Evolutionary conservation across 2,329 filamentous ascomycete genomes (phyloP), one percentile per base, ranked within the genome.

Genomic region (Dactylellina drechsleri): DNA sequence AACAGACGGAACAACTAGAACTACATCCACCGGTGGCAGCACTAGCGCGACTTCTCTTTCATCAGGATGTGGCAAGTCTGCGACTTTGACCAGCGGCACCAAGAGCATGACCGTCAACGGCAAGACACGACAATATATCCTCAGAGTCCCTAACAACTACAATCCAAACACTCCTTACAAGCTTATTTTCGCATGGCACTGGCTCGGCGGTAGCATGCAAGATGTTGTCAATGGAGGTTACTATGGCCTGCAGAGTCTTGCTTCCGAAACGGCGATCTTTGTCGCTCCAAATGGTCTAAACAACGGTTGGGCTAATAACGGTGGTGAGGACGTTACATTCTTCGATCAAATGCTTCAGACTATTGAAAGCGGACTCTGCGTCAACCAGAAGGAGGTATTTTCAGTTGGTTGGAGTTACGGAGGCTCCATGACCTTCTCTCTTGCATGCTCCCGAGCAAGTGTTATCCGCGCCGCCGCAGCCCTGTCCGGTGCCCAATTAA

Each of bases 391-490:
- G 50, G 80, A 82, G 61, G 80, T 82, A 66, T 85, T 84, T 78
- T 80, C 83, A 26, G 83, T 83, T 0, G 83, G 83, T n/a, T 85
- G 83, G 79, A 83, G 82, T 72, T 84, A 83, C 77, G 83, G 84
- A 43, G 83, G 80, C 47, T 81, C 82, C 52, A 84, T 85, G 82
- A 81, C 80, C 2, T 83, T 81, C 77, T 79, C 81, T 0, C 77
- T 84, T 13, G 83, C 84, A 2, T 85, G 83, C 77, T 81, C 83
- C 1, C 81, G 81, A 15, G 80, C 83, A 2, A 77, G 79, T 16
- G 79, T 79, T 57, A 82, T 84, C 78, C 81, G 82, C 40, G 84
- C 82, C 49, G 81, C 85, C 16, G 81, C 82, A 13, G 80, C 81
- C 52, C 77, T 82, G 40, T 79, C 79, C 2, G 81, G 81, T 26